Percentiles rank a stretch among this genome's conserved stretches.
Evolutionary conservation across 1,284 basidiomycete genomes (phyloP).

Genomic region (Heterobasidion annosum): DNA sequence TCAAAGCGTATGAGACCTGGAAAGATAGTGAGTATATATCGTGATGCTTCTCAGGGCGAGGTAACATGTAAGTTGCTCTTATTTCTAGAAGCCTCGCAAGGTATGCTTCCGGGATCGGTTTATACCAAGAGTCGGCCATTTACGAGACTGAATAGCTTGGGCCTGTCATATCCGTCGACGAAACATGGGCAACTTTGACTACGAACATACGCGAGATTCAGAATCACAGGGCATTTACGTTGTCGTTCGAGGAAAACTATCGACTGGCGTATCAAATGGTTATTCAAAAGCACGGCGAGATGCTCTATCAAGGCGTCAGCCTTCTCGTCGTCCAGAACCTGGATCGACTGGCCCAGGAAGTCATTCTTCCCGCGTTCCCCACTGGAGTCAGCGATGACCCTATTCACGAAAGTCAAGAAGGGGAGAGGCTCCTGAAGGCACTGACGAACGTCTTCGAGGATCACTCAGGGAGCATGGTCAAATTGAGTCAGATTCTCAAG

Average conservation of each 20-base stretch:
- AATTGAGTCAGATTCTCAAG: conserved; percentile 85
- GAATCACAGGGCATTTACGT: conserved; percentile 85
- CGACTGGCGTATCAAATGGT: conserved; percentile 94
- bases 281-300: conserved; percentile 77
- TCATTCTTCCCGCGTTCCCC: conserved; percentile 83
- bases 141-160: conserved; percentile 41
- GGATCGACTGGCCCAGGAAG: conserved; percentile 66
- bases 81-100: conserved; percentile 42
- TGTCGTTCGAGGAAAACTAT: conserved; percentile 97
- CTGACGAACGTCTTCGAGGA: conserved; percentile 90
- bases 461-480: conserved; percentile 84
- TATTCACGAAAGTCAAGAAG: conserved; percentile 63
- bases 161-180: conserved; percentile 56
- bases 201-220: conserved; percentile 93
- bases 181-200: conserved; percentile 70
- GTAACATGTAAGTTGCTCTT: conserved; percentile 1
- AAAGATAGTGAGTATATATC: conserved; percentile 32
- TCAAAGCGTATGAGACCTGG: conserved; percentile 20
- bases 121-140: neutral
- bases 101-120: conserved; percentile 19
- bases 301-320: conserved; percentile 84
- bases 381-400: conserved; percentile 43
- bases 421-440: conserved; percentile 80
- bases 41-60: conserved; percentile 1
- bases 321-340: conserved; percentile 80